These are phyloP conservation scores for Beauveria brongniartii DNA, from an alignment of 2,329 filamentous ascomycete species.

Conservation along the genomic window DNA sequence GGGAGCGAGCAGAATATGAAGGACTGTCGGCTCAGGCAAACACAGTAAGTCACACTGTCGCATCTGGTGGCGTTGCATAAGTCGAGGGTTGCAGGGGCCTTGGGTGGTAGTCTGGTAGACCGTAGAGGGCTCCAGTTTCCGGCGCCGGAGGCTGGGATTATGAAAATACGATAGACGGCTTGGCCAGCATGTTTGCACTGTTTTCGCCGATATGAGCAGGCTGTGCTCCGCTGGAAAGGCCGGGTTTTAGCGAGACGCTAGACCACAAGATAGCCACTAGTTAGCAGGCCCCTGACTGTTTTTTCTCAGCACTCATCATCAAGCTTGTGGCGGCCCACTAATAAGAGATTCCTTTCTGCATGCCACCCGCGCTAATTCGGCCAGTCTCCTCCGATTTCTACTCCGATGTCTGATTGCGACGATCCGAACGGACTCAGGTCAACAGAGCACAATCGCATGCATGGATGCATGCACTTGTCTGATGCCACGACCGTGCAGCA, in stretches of 20 bases:
- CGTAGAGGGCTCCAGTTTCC: conserved; percentile 3
- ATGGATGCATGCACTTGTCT: background rate
- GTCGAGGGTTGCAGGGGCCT: background rate
- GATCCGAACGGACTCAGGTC: background rate
- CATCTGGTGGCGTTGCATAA: conserved; percentile 13
- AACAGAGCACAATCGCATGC: background rate
- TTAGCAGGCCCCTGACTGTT: background rate
- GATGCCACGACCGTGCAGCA: background rate
- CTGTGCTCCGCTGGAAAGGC: background rate
- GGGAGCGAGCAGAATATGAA: conserved; percentile 12
- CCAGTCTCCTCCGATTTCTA: conserved; percentile 4
- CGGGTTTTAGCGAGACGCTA: background rate
- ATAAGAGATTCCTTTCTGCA: conserved; percentile 3
- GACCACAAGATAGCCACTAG: background rate
- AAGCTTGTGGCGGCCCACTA: background rate
- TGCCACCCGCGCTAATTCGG: background rate
- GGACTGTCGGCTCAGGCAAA: background rate
- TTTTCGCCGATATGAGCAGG: background rate
- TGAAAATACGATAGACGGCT: background rate
- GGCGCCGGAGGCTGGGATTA: background rate
- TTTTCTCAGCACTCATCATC: background rate
- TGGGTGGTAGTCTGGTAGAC: background rate
- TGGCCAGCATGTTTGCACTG: background rate
- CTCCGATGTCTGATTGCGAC: conserved; percentile 3
- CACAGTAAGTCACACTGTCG: conserved; percentile 11